Conservation (phyloP, 345 rosid species). For the Populus simonii region DNA sequence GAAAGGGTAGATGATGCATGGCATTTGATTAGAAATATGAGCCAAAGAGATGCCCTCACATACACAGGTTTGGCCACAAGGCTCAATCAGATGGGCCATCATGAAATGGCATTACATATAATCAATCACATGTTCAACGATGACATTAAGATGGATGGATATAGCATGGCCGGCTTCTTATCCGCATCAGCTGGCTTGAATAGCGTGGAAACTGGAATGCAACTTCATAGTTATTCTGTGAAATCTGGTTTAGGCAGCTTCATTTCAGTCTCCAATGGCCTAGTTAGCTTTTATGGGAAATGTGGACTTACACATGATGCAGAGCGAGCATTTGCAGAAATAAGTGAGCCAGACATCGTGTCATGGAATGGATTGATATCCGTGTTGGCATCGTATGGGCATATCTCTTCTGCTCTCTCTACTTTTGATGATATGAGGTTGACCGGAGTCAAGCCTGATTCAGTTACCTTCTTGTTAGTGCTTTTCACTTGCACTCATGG, state of each 20-base stretch:
- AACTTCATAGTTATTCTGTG: constrained; percentile 57
- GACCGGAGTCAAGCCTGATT: constrained; percentile 52
- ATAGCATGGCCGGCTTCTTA: constrained; percentile 55
- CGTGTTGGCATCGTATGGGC: constrained; percentile 49
- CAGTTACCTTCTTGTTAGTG: constrained; percentile 44
- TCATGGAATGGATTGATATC: constrained; percentile 72
- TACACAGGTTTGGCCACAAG: constrained; percentile 66
- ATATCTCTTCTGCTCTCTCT: constrained; percentile 51
- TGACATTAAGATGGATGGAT: constrained; percentile 48
- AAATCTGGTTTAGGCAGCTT: constrained; percentile 47
- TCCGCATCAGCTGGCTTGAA: constrained; percentile 57
- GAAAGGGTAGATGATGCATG: constrained; percentile 46
- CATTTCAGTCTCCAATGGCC: constrained; percentile 48
- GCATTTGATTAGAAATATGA: constrained; percentile 42
- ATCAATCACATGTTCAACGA: constrained; percentile 40
- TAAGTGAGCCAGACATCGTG: constrained; percentile 47
- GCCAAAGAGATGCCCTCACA: constrained; percentile 45
- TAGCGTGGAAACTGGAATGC: constrained; percentile 48
- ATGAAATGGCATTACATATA: constrained; percentile 42
- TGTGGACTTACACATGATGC: constrained; percentile 41
- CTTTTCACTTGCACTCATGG: constrained; percentile 57
- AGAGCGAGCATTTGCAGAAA: constrained; percentile 43
- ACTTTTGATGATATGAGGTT: constrained; percentile 68
- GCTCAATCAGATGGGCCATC: constrained; percentile 50
- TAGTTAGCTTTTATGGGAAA: constrained; percentile 58